Percentiles rank a stretch among this genome's conserved stretches.
Evolutionary conservation across 805 yeast genomes (phyloP).

Genomic region (Metschnikowia santaceciliae): DNA sequence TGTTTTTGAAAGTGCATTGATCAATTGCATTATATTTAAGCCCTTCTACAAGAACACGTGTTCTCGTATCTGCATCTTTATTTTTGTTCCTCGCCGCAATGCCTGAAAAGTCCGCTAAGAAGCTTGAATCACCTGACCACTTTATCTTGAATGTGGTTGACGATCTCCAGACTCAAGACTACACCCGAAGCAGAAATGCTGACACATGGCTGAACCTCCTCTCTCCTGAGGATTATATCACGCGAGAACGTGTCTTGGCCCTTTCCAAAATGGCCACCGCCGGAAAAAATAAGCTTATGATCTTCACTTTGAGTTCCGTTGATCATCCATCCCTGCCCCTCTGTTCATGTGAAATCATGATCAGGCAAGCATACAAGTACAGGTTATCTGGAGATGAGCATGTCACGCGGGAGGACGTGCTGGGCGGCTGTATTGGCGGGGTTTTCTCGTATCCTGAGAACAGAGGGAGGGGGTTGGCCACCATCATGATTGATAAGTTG

Average conservation of each 20-base stretch:
- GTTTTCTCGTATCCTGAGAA: constrained; percentile 36
- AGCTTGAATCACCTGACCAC: constrained; percentile 4
- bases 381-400: constrained; percentile 11
- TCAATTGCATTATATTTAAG: too few relatives aligned
- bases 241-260: constrained; percentile 31
- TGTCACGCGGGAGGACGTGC: constrained; percentile 18
- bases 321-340: constrained; percentile 21
- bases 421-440: constrained; percentile 39
- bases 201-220: constrained; percentile 37
- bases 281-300: constrained; percentile 18
- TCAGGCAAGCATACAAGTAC: constrained; percentile 29
- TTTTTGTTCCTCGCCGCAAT: background rate
- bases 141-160: constrained; percentile 18
- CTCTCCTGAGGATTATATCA: constrained; percentile 29
- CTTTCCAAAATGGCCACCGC: constrained; percentile 20
- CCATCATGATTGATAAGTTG: constrained; percentile 36
- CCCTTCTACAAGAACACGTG: too few relatives aligned
- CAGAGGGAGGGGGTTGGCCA: constrained; percentile 37
- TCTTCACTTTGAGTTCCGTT: constrained; percentile 23
- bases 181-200: constrained; percentile 33
- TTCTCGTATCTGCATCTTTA: background rate
- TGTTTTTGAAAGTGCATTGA: too few relatives aligned
- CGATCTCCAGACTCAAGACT: constrained; percentile 25
- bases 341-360: constrained; percentile 33
- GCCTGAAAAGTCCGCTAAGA: background rate